phyloP scores from a whole-genome alignment of 345 rosid genomes.

The Geranium rotundifolium region DNA sequence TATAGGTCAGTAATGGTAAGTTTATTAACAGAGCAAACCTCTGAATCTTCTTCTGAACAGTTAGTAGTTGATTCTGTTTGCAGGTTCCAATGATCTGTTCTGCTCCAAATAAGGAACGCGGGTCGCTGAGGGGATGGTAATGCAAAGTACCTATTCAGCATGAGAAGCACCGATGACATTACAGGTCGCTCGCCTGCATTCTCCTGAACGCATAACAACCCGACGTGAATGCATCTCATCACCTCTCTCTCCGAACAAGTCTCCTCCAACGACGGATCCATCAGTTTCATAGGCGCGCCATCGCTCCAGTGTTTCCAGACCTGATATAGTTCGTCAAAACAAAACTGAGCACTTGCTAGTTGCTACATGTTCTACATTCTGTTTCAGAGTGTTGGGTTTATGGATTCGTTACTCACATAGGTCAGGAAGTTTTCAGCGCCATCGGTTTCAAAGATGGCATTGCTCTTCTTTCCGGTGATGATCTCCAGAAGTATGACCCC shows the following conservation, averaged over 20 bases:
- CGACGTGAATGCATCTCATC: conserved; percentile 34
- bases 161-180: conserved; percentile 31
- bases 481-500: conserved; percentile 34
- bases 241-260: conserved; percentile 15
- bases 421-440: neutral
- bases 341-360: neutral
- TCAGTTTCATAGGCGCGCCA: conserved; percentile 22
- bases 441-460: neutral
- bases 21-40: neutral
- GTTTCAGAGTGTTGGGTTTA: too few relatives aligned
- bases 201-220: conserved; percentile 37
- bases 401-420: neutral
- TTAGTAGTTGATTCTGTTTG: neutral
- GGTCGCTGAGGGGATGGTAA: conserved; percentile 27
- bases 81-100: neutral
- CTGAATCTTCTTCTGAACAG: conserved; percentile 7
- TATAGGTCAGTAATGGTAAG: neutral
- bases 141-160: conserved; percentile 31
- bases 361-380: neutral
- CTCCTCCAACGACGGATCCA: conserved; percentile 18
- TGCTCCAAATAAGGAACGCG: conserved; percentile 6
- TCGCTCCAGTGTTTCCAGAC: conserved; percentile 37
- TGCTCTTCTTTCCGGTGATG: conserved; percentile 30
- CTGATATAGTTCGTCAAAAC: conserved; percentile 13
- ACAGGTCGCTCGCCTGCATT: conserved; percentile 31